Percentiles rank a stretch among this genome's conserved stretches.
These are phyloP conservation scores for Phytophthora gonapodyides DNA, from an alignment of 352 stramenopile species.

Conservation along the genomic window DNA sequence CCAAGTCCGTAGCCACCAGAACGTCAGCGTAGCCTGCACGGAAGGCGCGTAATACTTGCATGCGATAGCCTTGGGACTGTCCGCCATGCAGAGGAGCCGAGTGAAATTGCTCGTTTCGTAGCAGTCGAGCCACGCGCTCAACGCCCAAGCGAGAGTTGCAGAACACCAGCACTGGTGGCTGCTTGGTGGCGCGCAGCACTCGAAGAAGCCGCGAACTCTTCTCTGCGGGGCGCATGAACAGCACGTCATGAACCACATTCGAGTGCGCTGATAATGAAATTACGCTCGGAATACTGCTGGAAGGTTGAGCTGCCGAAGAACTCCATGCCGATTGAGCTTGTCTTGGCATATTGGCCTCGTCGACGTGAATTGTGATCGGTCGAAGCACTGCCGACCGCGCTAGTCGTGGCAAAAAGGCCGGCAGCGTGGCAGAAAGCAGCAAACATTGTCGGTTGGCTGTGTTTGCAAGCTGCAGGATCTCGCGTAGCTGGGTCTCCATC, in stretches of 20 bases:
- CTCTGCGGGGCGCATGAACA: conserved; percentile 54
- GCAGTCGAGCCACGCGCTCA: conserved; percentile 90
- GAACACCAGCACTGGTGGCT: conserved; percentile 96
- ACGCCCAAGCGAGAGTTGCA: conserved; percentile 96
- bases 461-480: conserved; percentile 89
- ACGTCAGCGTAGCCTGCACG: conserved; percentile 68
- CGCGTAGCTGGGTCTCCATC: conserved; percentile 94
- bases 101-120: conserved; percentile 95
- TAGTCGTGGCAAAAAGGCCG: conserved; percentile 88
- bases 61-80: conserved; percentile 73
- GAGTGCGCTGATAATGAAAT: conserved; percentile 23
- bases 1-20: conserved; percentile 92
- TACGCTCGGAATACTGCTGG: neutral
- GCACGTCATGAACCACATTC: conserved; percentile 91
- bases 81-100: conserved; percentile 95
- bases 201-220: conserved; percentile 51
- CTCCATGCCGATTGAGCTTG: conserved; percentile 2
- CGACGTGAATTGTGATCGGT: conserved; percentile 93
- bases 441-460: conserved; percentile 71
- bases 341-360: conserved; percentile 32
- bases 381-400: conserved; percentile 93
- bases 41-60: conserved; percentile 52
- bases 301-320: neutral
- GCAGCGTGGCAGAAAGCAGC: conserved; percentile 96
- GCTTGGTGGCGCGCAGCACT: conserved; percentile 71